phyloP scores from a whole-genome alignment of 2,329 filamentous ascomycete genomes.

The Ascochyta koolunga region DNA sequence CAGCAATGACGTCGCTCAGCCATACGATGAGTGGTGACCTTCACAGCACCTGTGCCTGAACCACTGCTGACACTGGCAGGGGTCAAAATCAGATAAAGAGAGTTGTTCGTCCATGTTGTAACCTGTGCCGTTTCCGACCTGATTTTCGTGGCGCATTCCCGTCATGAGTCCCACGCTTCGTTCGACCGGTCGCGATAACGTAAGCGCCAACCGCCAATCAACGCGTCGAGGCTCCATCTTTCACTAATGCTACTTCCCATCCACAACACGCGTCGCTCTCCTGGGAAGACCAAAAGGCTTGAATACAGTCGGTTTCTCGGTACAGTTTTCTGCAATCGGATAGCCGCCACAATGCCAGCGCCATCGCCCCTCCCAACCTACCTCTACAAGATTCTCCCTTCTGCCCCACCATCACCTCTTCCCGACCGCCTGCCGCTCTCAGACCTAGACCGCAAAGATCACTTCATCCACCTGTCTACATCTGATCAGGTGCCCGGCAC shows the following conservation, averaged over 20 bases:
- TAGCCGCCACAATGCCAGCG: constrained; percentile 32
- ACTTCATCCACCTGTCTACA: constrained; percentile 67
- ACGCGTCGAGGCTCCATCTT: constrained; percentile 9
- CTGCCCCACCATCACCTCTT: constrained; percentile 59
- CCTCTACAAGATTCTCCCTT: constrained; percentile 67
- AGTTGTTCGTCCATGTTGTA: constrained; percentile 11
- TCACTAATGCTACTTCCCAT: constrained; percentile 3
- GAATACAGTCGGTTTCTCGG: neutral
- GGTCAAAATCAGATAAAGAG: neutral
- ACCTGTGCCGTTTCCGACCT: constrained; percentile 16
- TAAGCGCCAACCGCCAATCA: constrained; percentile 8
- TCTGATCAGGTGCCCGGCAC: constrained; percentile 54
- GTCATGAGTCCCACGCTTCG: constrained; percentile 14
- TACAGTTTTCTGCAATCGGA: neutral
- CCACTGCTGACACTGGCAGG: neutral
- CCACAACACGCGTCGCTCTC: neutral
- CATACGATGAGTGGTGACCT: constrained; percentile 1
- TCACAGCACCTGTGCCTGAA: neutral
- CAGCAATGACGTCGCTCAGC: constrained; percentile 13
- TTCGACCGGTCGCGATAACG: constrained; percentile 8
- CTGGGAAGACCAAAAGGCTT: neutral
- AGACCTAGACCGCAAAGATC: constrained; percentile 64
- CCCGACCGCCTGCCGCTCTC: constrained; percentile 63
- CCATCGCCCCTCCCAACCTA: constrained; percentile 42
- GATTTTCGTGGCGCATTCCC: constrained; percentile 19